A percentile compares a stretch with the other conserved stretches of the same genome.
Conservation (phyloP, 352 stramenopile species). For the Globisporangium heterothallicum region DNA sequence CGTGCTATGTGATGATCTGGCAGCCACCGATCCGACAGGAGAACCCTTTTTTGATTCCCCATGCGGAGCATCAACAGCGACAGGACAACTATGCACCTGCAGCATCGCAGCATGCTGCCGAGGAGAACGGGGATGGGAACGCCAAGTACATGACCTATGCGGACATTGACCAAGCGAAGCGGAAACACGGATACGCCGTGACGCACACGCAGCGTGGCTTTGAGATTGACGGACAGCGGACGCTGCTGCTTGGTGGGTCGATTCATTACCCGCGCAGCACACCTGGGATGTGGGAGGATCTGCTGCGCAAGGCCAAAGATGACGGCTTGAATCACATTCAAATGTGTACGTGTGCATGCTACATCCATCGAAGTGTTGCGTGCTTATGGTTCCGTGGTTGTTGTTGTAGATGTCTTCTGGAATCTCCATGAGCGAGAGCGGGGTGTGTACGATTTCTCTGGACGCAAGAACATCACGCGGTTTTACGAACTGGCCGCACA, state of each 20-base stretch:
- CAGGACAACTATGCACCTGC: background rate
- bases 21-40: slow-evolving; percentile 34
- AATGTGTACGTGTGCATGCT: slow-evolving; percentile 41
- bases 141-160: slow-evolving; percentile 55
- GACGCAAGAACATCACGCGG: slow-evolving; percentile 44
- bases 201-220: slow-evolving; percentile 47
- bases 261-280: slow-evolving; percentile 61
- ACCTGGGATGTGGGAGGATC: slow-evolving; percentile 41
- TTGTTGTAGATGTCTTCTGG: slow-evolving; percentile 62
- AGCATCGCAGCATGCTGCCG: background rate
- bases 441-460: slow-evolving; percentile 46
- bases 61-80: background rate
- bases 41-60: slow-evolving; percentile 27
- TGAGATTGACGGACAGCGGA: slow-evolving; percentile 45
- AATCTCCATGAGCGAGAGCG: slow-evolving; percentile 56
- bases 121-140: background rate
- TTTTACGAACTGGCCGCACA: slow-evolving; percentile 56
- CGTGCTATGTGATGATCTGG: slow-evolving; percentile 44
- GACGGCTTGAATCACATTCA: slow-evolving; percentile 74
- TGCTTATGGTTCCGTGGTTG: background rate
- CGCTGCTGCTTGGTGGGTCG: slow-evolving; percentile 60
- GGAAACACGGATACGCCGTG: slow-evolving; percentile 42
- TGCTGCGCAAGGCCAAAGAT: slow-evolving; percentile 56
- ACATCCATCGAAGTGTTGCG: background rate
- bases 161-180: slow-evolving; percentile 35